Evolutionary conservation across 345 rosid species (phyloP), one percentile per base, ranked within the genome.

Genomic region (Rhodamnia rubescens): DNA sequence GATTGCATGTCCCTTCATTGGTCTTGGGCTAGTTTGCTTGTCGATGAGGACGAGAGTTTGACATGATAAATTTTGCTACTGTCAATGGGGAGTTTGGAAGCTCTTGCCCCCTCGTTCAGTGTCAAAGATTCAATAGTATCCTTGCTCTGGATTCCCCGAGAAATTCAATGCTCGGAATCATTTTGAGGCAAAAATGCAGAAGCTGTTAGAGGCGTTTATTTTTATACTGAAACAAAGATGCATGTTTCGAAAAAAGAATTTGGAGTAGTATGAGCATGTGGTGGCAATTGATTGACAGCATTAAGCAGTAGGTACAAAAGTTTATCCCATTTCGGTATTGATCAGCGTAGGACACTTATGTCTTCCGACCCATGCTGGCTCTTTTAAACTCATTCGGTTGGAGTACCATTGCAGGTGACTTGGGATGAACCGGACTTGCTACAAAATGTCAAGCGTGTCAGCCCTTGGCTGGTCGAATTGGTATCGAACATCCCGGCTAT

Each of bases 341-440:
- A 36, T 36, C 11, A 40, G 80, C 47, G 36, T 69, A 36, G 80
- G 36, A 5, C 26, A 2, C 59, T 56, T 6, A 42, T 64, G 78
- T 69, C 80, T 69, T 36, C 47, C 6, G 7, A 18, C 18, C 13
- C 24, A 4, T 36, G 14, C 24, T 24, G 26, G 47, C 42, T 69
- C 47, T 9, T 18, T 32, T 69, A 69, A 9, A 42, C 74, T 26
- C 52, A 83, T 56, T 18, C 22, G 12, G 52, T 13, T 13, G 49
- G 69, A 74, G 53, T 40, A 18, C 8, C 64, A 42, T 85, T 83
- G 82, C 91, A 96, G 99, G 98, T 97, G 83, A 94, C 93, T 22
- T 97, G 99, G 99, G 99, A 97, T 32, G 99, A 97, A 86, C 98
- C 98, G 3, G 99, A 97, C 89, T 90, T 96, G 92, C 91, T 95